Base-by-base conservation (phyloP, 768 basidiomycete genomes). In the Naganishia vaughanmartiniae region DNA sequence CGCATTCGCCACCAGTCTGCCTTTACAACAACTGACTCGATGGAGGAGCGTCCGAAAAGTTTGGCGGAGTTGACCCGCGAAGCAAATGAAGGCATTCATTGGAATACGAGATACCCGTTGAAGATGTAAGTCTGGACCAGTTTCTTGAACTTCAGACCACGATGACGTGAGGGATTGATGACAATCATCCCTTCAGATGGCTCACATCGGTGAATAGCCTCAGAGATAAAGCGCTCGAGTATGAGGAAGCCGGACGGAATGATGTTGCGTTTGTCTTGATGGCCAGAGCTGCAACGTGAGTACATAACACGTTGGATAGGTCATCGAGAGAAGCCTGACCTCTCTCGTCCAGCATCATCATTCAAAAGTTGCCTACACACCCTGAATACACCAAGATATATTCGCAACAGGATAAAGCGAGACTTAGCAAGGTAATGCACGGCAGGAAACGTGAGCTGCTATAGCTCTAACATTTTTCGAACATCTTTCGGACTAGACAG, bases 221-320 rank as follows among this genome's bases (percentile, higher is more conserved):
- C 28, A 30, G 60, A 34, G 26, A 42, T 39, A 68, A 46, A 54
- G 66, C 71, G 12, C 56, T 60, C 15, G 39, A 72, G 28, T 46
- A 67, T 51, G 46, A 67, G 42, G 15, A 57, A 21, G n/a, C 26
- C 7, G 55, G 57, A 21, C 28, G 36, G 30, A 39, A 56, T 33
- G 71, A 67, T 17, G 17, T 63, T 3, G 71, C 71, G 5, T 72
- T 67, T 24, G 58, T 72, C 24, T 31, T 72, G 30, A 67, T 68
- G 58, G 71, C 66, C 4, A 46, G 71, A 39, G 71, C 71, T 28
- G 71, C 71, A 17, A 66, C 55, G 71, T 72, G 66, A 72, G 71
- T 63, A 34, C 51, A 9, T 21, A 28, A 30, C 54, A 9, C 28
- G 2, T 34, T 39, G 21, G 15, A 24, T 34, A 21, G 24, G 9